phyloP scores from a whole-genome alignment of 2,329 filamentous ascomycete species.

The Aureobasidium sp. region DNA sequence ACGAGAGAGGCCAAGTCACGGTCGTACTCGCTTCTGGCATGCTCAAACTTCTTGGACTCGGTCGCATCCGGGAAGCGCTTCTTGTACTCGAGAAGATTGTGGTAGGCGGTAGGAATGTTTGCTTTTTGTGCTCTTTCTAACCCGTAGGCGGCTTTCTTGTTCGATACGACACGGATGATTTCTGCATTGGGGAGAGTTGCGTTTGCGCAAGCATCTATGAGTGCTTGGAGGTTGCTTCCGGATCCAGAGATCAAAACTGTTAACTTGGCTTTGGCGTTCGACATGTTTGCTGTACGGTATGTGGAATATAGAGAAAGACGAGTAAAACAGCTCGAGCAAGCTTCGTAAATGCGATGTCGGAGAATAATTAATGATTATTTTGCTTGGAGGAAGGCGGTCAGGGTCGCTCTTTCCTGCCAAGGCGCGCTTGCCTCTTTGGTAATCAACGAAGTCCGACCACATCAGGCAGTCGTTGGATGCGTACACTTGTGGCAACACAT shows the following conservation, averaged over 20 bases:
- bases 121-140: constrained; percentile 66
- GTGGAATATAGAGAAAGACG: background rate
- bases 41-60: constrained; percentile 30
- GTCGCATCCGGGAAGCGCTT: constrained; percentile 68
- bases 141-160: constrained; percentile 70
- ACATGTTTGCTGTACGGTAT: constrained; percentile 7
- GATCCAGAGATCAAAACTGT: constrained; percentile 68
- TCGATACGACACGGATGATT: constrained; percentile 72
- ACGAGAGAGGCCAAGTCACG: constrained; percentile 76
- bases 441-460: constrained; percentile 16
- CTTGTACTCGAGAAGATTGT: constrained; percentile 83
- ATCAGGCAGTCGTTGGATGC: constrained; percentile 13
- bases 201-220: constrained; percentile 67
- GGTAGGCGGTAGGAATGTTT: constrained; percentile 78
- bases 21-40: constrained; percentile 75
- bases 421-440: constrained; percentile 19
- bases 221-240: constrained; percentile 82
- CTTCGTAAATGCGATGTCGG: constrained; percentile 11
- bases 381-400: background rate
- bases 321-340: background rate
- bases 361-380: background rate
- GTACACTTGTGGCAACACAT: constrained; percentile 21
- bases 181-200: constrained; percentile 55
- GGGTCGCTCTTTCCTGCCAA: constrained; percentile 14
- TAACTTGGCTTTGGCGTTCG: constrained; percentile 24